Percentiles rank a stretch among this genome's conserved stretches.
Conservation (phyloP, 2,329 filamentous ascomycete species). For the Mycogone perniciosa region DNA sequence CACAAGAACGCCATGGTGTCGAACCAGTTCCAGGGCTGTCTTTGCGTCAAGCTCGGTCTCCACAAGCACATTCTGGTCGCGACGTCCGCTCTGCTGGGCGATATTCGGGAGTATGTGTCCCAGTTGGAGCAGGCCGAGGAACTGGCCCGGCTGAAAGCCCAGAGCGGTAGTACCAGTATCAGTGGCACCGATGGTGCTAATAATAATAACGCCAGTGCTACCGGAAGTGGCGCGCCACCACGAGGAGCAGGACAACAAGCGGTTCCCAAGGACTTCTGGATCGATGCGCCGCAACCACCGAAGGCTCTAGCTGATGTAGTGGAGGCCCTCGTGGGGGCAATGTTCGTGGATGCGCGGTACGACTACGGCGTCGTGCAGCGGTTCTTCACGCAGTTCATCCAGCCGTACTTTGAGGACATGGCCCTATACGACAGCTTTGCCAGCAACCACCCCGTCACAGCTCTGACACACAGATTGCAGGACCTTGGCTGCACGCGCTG, state of each 20-base stretch:
- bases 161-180: slow-evolving; percentile 9
- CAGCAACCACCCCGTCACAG: slow-evolving; percentile 77
- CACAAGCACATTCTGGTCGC: slow-evolving; percentile 64
- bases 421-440: slow-evolving; percentile 79
- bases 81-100: slow-evolving; percentile 31
- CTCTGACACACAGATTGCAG: slow-evolving; percentile 58
- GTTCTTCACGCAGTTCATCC: slow-evolving; percentile 73
- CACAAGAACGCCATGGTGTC: slow-evolving; percentile 99
- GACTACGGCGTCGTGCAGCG: slow-evolving; percentile 63
- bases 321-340: slow-evolving; percentile 80
- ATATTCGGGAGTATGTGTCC: slow-evolving; percentile 48
- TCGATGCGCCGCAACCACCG: slow-evolving; percentile 54
- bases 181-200: neutral
- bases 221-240: slow-evolving; percentile 22
- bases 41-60: slow-evolving; percentile 73
- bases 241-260: neutral
- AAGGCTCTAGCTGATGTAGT: slow-evolving; percentile 79
- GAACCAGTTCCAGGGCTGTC: slow-evolving; percentile 83
- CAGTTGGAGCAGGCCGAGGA: slow-evolving; percentile 49
- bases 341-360: slow-evolving; percentile 86
- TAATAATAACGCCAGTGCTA: neutral
- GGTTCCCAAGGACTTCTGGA: slow-evolving; percentile 57
- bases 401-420: slow-evolving; percentile 80
- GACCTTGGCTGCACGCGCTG: slow-evolving; percentile 59
- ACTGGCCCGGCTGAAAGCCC: slow-evolving; percentile 23